Conservation (phyloP, 2,329 filamentous ascomycete species). For the Cladosporium sp. region DNA sequence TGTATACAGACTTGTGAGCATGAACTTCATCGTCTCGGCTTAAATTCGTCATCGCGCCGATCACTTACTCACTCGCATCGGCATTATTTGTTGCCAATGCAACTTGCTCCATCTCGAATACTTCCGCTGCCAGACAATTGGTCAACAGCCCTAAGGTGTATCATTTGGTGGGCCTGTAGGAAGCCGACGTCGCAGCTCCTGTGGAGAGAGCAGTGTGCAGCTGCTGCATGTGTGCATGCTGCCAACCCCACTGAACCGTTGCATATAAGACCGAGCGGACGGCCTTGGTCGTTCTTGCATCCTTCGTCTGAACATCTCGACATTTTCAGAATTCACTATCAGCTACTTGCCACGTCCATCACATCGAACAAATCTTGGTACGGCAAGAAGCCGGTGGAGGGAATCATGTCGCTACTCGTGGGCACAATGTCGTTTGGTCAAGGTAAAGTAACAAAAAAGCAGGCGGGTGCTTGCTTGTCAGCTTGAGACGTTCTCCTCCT, state of each 20-base stretch:
- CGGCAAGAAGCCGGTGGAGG: neutral
- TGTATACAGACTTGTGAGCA: no score
- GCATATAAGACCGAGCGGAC: neutral
- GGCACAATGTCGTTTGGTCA: constrained; percentile 27
- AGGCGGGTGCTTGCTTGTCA: constrained; percentile 36
- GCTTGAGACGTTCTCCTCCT: constrained; percentile 8
- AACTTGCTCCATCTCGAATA: neutral
- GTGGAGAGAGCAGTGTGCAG: neutral
- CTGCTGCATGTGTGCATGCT: neutral
- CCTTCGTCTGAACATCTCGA: neutral
- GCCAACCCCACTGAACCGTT: neutral
- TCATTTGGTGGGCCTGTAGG: constrained; percentile 1
- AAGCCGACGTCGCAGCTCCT: constrained; percentile 3
- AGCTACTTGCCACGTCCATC: neutral
- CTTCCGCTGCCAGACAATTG: neutral
- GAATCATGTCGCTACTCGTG: neutral
- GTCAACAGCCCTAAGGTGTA: neutral
- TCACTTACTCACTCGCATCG: neutral
- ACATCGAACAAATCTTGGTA: neutral
- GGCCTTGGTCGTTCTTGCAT: neutral
- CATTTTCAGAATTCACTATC: neutral
- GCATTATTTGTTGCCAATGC: neutral
- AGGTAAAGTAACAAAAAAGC: constrained; percentile 41
- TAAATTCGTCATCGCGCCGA: neutral
- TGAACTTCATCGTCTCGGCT: no score